Evolutionary conservation across 257 asterid genomes (phyloP).

Genomic region (Henckelia pumila): DNA sequence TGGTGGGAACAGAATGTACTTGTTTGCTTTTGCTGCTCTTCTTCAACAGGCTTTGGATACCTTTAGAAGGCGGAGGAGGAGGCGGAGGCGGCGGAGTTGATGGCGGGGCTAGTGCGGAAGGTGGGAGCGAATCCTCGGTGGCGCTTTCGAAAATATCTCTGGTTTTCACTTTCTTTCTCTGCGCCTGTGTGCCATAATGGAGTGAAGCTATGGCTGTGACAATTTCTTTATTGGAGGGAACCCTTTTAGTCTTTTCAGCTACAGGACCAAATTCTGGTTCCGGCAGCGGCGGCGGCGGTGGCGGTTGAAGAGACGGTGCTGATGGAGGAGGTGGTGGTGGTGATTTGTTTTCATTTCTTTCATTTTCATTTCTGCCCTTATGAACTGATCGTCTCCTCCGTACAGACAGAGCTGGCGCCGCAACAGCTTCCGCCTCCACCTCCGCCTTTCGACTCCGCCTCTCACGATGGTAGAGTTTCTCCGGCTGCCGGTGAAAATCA

Average conservation of each 20-base stretch:
- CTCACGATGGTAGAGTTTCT: slow-evolving; percentile 23
- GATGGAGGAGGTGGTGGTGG: slow-evolving; percentile 31
- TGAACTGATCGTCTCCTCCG: slow-evolving; percentile 54
- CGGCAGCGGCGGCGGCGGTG: slow-evolving; percentile 1
- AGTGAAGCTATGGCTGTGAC: slow-evolving; percentile 67
- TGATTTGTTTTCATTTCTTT: slow-evolving; percentile 24
- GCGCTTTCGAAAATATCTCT: slow-evolving; percentile 44
- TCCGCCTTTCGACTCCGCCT: slow-evolving; percentile 30
- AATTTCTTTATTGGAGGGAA: slow-evolving; percentile 59
- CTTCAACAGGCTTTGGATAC: neutral
- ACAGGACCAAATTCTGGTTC: slow-evolving; percentile 15
- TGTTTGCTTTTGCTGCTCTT: neutral
- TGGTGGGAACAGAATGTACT: neutral
- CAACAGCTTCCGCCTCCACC: slow-evolving; percentile 29
- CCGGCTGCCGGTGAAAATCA: slow-evolving; percentile 38
- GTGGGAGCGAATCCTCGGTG: slow-evolving; percentile 40
- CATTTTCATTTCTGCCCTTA: slow-evolving; percentile 35
- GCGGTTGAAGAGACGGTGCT: slow-evolving; percentile 20
- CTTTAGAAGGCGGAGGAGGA: slow-evolving; percentile 46
- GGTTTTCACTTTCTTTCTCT: slow-evolving; percentile 52
- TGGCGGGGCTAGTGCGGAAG: slow-evolving; percentile 34
- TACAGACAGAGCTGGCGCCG: slow-evolving; percentile 27
- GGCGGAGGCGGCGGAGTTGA: slow-evolving; percentile 47
- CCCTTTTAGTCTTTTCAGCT: slow-evolving; percentile 29
- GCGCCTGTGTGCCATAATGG: slow-evolving; percentile 44